Percentiles rank a stretch among this genome's conserved stretches.
phyloP scores from a whole-genome alignment of 768 basidiomycete genomes.

The Agaricus blazei region DNA sequence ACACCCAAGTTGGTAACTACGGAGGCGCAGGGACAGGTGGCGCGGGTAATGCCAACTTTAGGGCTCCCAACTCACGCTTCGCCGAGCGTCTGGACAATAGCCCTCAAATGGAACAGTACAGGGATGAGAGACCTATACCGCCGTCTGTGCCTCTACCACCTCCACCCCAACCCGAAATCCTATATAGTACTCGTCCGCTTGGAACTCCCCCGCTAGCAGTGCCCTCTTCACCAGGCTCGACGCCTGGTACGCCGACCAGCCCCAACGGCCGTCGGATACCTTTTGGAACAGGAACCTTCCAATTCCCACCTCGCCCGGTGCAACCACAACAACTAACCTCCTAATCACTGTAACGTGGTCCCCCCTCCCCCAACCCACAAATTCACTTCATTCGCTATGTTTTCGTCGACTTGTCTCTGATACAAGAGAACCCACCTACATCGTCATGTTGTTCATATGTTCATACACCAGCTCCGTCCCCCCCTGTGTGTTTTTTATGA shows the following conservation, averaged over 20 bases:
- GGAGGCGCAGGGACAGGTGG: slow-evolving; percentile 3
- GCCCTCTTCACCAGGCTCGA: neutral
- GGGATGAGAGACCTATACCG: neutral
- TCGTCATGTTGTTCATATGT: neutral
- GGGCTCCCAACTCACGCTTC: neutral
- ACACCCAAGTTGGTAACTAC: neutral
- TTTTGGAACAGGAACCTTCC: slow-evolving; percentile 9
- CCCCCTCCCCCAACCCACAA: slow-evolving; percentile 68
- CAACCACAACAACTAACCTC: neutral
- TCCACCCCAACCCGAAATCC: slow-evolving; percentile 3
- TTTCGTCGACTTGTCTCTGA: neutral
- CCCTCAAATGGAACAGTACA: neutral
- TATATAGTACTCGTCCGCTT: slow-evolving; percentile 5
- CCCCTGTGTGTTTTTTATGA: neutral
- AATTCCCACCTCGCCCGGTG: slow-evolving; percentile 4
- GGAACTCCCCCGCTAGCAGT: neutral
- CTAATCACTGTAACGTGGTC: neutral
- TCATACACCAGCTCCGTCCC: neutral
- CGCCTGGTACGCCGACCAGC: slow-evolving; percentile 7
- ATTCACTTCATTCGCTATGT: slow-evolving; percentile 59
- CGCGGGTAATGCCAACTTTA: slow-evolving; percentile 4
- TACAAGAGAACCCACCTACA: neutral
- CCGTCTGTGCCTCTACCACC: neutral
- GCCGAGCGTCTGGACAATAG: neutral
- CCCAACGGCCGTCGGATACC: slow-evolving; percentile 10